Conservation (phyloP, 345 rosid genomes). For the Trapa bicornis region DNA sequence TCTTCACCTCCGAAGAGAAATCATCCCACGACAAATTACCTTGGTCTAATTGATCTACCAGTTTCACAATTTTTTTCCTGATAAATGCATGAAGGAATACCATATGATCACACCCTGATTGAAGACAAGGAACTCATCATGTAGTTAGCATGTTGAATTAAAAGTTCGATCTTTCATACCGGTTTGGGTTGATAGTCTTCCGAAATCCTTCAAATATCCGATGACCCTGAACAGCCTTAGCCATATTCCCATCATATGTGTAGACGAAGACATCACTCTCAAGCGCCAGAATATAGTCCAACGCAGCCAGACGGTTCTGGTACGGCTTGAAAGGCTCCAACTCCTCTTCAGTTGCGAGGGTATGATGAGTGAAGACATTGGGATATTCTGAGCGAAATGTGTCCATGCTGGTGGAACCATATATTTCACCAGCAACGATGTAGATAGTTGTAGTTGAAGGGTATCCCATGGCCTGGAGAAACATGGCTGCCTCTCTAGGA, state of each 20-base stretch:
- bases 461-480: conserved; percentile 93
- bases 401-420: conserved; percentile 69
- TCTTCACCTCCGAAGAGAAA: conserved; percentile 56
- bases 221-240: conserved; percentile 95
- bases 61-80: conserved; percentile 57
- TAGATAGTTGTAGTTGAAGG: conserved; percentile 74
- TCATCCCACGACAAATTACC: conserved; percentile 57
- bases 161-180: conserved; percentile 19
- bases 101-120: neutral
- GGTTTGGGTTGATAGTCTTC: conserved; percentile 78
- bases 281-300: conserved; percentile 82
- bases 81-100: conserved; percentile 5
- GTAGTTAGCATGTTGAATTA: neutral
- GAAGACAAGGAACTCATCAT: neutral
- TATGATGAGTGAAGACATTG: conserved; percentile 65
- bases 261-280: conserved; percentile 89
- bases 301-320: conserved; percentile 88
- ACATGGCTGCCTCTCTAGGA: conserved; percentile 89
- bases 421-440: conserved; percentile 87
- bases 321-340: conserved; percentile 54
- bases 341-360: conserved; percentile 73
- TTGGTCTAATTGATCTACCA: conserved; percentile 62
- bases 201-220: conserved; percentile 73
- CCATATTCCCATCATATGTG: conserved; percentile 96
- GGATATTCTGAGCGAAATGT: conserved; percentile 70